Evolutionary conservation across 306 rosid genomes (phyloP).

Genomic region (Astragalus membranaceus): DNA sequence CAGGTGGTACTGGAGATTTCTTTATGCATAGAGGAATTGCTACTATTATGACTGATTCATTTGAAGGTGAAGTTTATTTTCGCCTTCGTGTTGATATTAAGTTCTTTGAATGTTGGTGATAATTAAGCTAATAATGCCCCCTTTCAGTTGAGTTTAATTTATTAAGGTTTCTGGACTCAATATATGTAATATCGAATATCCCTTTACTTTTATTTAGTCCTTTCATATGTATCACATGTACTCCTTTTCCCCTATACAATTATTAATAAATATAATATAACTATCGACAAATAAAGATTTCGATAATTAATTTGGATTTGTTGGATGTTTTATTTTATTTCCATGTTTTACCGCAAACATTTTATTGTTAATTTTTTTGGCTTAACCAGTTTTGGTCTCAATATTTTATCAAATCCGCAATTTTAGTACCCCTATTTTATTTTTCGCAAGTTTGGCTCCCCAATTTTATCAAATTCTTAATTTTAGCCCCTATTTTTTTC

Average conservation of each 20-base stretch:
- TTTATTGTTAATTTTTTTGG: too few species aligned
- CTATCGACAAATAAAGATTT: neutral
- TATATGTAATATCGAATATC: neutral
- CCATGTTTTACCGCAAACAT: too few species aligned
- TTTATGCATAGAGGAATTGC: conserved; percentile 76
- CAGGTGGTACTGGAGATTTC: conserved; percentile 79
- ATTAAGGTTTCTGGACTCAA: neutral
- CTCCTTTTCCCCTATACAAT: neutral
- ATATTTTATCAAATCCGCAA: too few species aligned
- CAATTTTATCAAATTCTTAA: too few species aligned
- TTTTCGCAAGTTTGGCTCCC: too few species aligned
- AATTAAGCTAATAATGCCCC: neutral
- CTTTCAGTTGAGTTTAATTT: neutral
- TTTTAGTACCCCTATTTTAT: too few species aligned
- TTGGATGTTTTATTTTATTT: too few species aligned
- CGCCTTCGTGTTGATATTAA: conserved; percentile 58
- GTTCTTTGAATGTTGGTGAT: conserved; percentile 68
- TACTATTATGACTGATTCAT: conserved; percentile 58
- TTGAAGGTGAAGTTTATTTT: conserved; percentile 68
- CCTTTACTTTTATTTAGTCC: neutral
- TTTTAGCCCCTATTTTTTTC: too few species aligned
- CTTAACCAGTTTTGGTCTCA: too few species aligned
- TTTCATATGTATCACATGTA: neutral
- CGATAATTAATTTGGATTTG: neutral
- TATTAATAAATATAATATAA: neutral